These are phyloP conservation scores for Pichia cephalocereana DNA, from an alignment of 805 yeast genomes.

Conservation along the genomic window DNA sequence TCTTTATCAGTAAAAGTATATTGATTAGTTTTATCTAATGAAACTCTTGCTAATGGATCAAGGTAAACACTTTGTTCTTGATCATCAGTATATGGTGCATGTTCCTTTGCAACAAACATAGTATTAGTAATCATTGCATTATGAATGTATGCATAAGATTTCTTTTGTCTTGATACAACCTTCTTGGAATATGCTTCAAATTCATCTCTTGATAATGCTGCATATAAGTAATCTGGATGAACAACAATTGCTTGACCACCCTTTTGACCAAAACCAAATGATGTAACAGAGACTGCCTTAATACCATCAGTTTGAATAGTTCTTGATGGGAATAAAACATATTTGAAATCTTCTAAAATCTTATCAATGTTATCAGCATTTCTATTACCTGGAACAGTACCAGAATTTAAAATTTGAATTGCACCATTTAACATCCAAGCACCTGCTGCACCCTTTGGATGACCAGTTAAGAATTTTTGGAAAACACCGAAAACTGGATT, in stretches of 20 bases:
- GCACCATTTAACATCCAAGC: slow-evolving; percentile 99
- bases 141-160: slow-evolving; percentile 91
- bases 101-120: slow-evolving; percentile 85
- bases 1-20: slow-evolving; percentile 40
- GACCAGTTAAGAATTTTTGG: slow-evolving; percentile 99
- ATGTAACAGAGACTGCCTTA: slow-evolving; percentile 93
- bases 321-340: slow-evolving; percentile 90
- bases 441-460: slow-evolving; percentile 99
- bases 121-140: slow-evolving; percentile 86
- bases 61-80: slow-evolving; percentile 86
- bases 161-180: slow-evolving; percentile 75
- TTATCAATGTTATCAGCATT: slow-evolving; percentile 96
- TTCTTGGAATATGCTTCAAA: slow-evolving; percentile 64
- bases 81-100: slow-evolving; percentile 87
- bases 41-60: slow-evolving; percentile 87
- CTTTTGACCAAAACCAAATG: slow-evolving; percentile 99
- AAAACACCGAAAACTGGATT: slow-evolving; percentile 96
- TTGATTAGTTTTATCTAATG: slow-evolving; percentile 25
- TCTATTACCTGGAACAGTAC: slow-evolving; percentile 93
- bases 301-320: slow-evolving; percentile 91
- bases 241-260: slow-evolving; percentile 93
- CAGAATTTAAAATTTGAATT: slow-evolving; percentile 82
- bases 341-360: slow-evolving; percentile 70
- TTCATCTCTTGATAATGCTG: slow-evolving; percentile 61
- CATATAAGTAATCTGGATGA: slow-evolving; percentile 89